phyloP scores from a whole-genome alignment of 2,329 filamentous ascomycete genomes.

The Ophiostoma fasciatum region DNA sequence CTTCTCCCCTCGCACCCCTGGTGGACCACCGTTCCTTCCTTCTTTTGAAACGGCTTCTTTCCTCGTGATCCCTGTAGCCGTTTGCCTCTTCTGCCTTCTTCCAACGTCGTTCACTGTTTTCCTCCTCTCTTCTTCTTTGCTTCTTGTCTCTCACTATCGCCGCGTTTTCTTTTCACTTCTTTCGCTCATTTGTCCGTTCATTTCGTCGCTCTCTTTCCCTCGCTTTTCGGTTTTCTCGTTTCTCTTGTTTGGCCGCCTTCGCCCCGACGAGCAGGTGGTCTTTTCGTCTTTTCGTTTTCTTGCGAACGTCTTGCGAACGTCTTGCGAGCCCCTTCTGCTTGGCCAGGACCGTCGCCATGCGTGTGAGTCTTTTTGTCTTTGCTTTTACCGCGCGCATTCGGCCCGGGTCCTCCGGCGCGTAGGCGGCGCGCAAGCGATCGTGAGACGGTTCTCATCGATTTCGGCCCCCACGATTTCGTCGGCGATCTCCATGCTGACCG shows the following conservation, averaged over 20 bases:
- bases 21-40: background rate
- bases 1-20: background rate
- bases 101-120: background rate
- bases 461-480: no score
- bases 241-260: no score
- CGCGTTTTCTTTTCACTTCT: background rate
- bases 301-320: no score
- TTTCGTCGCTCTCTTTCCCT: no score
- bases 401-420: no score
- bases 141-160: background rate
- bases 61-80: background rate
- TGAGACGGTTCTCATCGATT: no score
- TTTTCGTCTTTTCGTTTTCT: no score
- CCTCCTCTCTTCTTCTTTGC: background rate
- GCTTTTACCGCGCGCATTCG: no score
- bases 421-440: no score
- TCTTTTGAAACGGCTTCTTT: background rate
- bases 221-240: background rate
- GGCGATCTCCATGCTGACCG: background rate
- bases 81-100: background rate
- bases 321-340: no score
- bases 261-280: no score
- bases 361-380: slow-evolving; percentile 2
- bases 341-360: slow-evolving; percentile 6
- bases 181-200: background rate